These are phyloP conservation scores for Colletotrichum gloeosporioides DNA, from an alignment of 2,329 filamentous ascomycete species.

Conservation along the genomic window DNA sequence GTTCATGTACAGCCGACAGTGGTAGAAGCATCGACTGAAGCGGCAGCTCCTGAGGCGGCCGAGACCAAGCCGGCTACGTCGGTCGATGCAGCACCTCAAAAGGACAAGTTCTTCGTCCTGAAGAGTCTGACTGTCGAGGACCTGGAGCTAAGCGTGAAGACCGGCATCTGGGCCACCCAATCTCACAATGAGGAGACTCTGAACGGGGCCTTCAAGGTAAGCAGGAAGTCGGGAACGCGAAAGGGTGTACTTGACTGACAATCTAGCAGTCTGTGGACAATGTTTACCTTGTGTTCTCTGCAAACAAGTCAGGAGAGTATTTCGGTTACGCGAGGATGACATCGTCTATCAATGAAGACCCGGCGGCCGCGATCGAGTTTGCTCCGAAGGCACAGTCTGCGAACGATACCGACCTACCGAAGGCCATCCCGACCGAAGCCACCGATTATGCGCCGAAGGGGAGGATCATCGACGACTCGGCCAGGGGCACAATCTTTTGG, in stretches of 20 bases:
- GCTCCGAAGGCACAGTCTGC: conserved; percentile 67
- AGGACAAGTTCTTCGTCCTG: conserved; percentile 87
- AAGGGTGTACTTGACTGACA: neutral
- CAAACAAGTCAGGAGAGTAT: conserved; percentile 97
- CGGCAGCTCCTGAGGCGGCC: neutral
- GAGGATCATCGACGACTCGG: conserved; percentile 89
- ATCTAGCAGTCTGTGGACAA: conserved; percentile 71
- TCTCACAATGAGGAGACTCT: conserved; percentile 87
- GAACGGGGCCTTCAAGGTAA: conserved; percentile 83
- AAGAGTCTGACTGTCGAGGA: conserved; percentile 94
- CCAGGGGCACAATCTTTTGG: conserved; percentile 97
- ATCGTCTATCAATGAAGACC: conserved; percentile 82
- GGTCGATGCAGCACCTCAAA: conserved; percentile 34
- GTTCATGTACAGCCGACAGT: neutral
- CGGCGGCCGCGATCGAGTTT: conserved; percentile 71
- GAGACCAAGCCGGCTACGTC: neutral
- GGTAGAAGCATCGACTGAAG: neutral
- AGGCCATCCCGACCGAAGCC: conserved; percentile 79
- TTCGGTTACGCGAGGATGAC: conserved; percentile 94
- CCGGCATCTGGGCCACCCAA: conserved; percentile 92
- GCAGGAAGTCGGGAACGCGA: conserved; percentile 22
- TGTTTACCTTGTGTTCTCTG: conserved; percentile 93
- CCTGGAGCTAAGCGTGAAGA: conserved; percentile 84
- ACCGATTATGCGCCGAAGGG: conserved; percentile 82
- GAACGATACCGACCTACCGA: conserved; percentile 71